Conservation (phyloP, 164 flowering plant genomes). For the Magnolia changhungtana region DNA sequence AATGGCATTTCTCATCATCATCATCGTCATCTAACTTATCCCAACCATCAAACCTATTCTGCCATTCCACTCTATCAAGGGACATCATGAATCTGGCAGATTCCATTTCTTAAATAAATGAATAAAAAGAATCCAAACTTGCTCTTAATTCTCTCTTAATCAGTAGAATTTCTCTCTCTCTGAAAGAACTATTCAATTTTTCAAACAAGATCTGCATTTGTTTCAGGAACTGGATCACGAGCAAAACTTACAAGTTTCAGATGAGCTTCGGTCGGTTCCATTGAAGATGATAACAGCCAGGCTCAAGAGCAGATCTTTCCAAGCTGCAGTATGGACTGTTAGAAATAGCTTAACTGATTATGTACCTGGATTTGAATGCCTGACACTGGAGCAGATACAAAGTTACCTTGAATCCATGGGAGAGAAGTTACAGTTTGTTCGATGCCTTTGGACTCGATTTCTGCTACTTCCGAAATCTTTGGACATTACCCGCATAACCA, state of each 20-base stretch:
- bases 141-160: neutral
- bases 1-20: too few relatives aligned
- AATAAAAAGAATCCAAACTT: neutral
- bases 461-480: constrained; percentile 61
- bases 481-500: constrained; percentile 59
- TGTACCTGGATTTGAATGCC: constrained; percentile 24
- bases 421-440: constrained; percentile 72
- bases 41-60: neutral
- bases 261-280: constrained; percentile 53
- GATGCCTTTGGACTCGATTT: constrained; percentile 61
- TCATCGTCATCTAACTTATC: neutral
- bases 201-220: neutral
- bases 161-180: neutral
- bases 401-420: constrained; percentile 46
- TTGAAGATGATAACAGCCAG: constrained; percentile 45
- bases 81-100: neutral
- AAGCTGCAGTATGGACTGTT: constrained; percentile 61
- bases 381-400: constrained; percentile 36
- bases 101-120: neutral
- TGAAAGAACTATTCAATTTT: neutral
- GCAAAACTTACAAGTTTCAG: constrained; percentile 48
- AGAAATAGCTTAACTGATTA: constrained; percentile 31
- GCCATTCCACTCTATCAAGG: neutral
- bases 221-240: constrained; percentile 61
- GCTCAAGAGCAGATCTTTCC: constrained; percentile 62